A percentile compares a stretch with the other conserved stretches of the same genome.
Evolutionary conservation across 2,329 filamentous ascomycete genomes (phyloP).

Genomic region (Ceratocystis eucalypticola): DNA sequence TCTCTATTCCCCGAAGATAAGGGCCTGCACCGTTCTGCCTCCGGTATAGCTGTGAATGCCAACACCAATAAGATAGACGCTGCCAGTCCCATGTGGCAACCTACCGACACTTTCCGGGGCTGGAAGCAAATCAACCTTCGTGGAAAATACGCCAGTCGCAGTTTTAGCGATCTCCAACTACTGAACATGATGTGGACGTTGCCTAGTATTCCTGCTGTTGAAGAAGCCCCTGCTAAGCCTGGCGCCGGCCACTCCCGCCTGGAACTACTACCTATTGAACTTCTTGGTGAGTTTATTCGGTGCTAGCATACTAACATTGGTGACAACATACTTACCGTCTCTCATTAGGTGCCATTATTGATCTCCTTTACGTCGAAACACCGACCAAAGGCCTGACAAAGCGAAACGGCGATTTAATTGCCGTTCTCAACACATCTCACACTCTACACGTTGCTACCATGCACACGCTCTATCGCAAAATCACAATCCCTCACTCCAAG

Average conservation of each 20-base stretch:
- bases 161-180: constrained; percentile 45
- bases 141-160: constrained; percentile 46
- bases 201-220: constrained; percentile 16
- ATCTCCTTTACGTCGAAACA: constrained; percentile 58
- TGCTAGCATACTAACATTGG: constrained; percentile 6
- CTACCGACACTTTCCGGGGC: constrained; percentile 44
- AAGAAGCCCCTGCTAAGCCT: constrained; percentile 18
- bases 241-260: constrained; percentile 41
- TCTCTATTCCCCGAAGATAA: neutral
- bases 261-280: constrained; percentile 55
- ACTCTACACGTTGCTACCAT: constrained; percentile 60
- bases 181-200: constrained; percentile 43
- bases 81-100: constrained; percentile 45
- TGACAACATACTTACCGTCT: constrained; percentile 10
- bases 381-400: constrained; percentile 58
- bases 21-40: neutral
- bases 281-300: constrained; percentile 46
- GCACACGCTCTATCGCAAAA: constrained; percentile 61
- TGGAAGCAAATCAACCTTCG: constrained; percentile 50
- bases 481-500: constrained; percentile 69
- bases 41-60: neutral
- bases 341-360: constrained; percentile 57
- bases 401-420: constrained; percentile 66
- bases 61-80: constrained; percentile 29
- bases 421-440: constrained; percentile 62